Base-by-base conservation (phyloP, 2,329 filamentous ascomycete species). In the Trichoderma atrobrunneum region DNA sequence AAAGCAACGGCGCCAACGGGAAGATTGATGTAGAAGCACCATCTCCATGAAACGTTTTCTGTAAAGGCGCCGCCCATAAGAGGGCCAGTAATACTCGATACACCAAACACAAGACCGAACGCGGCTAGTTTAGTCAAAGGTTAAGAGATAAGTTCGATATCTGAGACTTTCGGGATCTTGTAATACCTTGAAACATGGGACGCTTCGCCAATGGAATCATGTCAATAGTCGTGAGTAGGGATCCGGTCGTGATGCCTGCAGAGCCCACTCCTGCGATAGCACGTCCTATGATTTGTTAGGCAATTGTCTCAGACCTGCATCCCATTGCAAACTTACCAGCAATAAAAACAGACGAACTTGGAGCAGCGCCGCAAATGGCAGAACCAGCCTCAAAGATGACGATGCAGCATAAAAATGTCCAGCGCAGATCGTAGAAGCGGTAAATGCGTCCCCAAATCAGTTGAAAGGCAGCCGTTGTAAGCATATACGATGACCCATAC, bases 401-500 rank as follows among this genome's bases (percentile, higher is more conserved):
- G n/a, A 89, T 83, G 69, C 81, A 84, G 7, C 75, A 70, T 18
- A 89, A 77, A 70, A 88, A 87, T 2, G 79, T 78, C 80, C 80
- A 83, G 72, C 87, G 85, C 73, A 86, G 80, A 71, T 85, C 82
- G 74, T 87, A 89, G 74, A 87, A 87, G 73, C 83, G 85, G 77
- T 87, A 89, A 51, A 89, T 82, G 51, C 86, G 82, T 7, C 87
- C 87, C 76, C 86, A 88, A 10, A 88, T 76, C 4, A 87, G 81
- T 75, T 88, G 85, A 24, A 79, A 81, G n/a, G 86, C 86, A 7
- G 87, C 85, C 3, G 87, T 87, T 14, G 88, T 89, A 74, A 91
- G 81, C 83, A 90, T 87, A 77, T 90, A 89, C 1, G 87, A 85
- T 48, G 87, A 88, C 6, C 87, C 88, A 78, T 91, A 91, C 89